Base-by-base conservation (phyloP, 768 basidiomycete species). In the Collybia nuda region DNA sequence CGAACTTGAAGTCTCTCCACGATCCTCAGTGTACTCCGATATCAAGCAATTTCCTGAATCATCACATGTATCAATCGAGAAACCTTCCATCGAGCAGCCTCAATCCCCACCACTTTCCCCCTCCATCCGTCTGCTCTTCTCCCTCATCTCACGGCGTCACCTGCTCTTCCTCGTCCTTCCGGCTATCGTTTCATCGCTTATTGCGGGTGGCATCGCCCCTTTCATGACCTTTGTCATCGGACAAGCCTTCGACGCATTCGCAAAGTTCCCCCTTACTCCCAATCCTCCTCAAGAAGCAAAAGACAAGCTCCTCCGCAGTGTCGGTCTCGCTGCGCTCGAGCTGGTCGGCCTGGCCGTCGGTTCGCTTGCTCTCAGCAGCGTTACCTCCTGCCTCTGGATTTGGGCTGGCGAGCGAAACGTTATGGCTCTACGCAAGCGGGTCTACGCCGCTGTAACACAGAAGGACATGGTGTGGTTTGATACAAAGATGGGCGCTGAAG, bases 401-500 rank as follows among this genome's bases (percentile, higher is more conserved):
- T 83, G 85, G 73, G 81, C 86, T 5, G 93, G 92, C 3, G 96
- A 98, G 65, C 73, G 81, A 50, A 90, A 92, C 55, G 82, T 85
- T 6, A 70, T 84, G 56, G 75, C 77, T 6, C 67, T 97, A 17
- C 72, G 94, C 53, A 74, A 77, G 59, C 70, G 72, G 42, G 86
- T 95, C 5, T 96, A 90, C 62, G 60, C 64, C 2, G 79, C 84
- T 1, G 81, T 97, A 22, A 77, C 82, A 14, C 62, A 61, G 19
- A 87, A 86, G 60, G 84, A 86, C 18, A 87, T 96, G 81, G 76
- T 77, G n/a, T 97, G 95, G 94, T 97, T 93, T 63, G 94, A 97
- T 68, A 67, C 80, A 36, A 85, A 89, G 50, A 85, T 88, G 78
- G 83, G 81, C 47, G 68, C 70, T 7, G 84, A 82, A 19, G 76